Conservation (phyloP, 164 flowering plant genomes). For the Echeveria elegans region DNA sequence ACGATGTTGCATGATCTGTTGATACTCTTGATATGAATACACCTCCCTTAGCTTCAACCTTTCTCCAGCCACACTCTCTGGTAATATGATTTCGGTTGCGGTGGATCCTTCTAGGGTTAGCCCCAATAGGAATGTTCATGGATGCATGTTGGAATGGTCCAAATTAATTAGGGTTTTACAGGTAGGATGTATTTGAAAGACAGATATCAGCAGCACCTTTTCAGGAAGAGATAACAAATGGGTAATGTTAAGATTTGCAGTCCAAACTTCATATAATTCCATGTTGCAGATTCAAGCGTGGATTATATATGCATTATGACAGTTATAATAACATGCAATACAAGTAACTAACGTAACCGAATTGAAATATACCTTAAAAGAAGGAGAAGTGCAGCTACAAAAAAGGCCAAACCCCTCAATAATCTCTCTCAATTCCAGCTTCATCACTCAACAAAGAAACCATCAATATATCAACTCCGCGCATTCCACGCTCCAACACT, state of each 20-base stretch:
- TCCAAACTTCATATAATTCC: too few relatives aligned
- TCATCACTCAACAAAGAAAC: not conserved
- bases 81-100: not conserved
- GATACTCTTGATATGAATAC: not conserved
- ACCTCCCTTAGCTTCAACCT: not conserved
- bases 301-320: too few relatives aligned
- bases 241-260: too few relatives aligned
- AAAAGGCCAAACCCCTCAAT: not conserved
- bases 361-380: not conserved
- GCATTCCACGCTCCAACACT: not conserved
- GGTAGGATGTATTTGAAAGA: not conserved
- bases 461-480: not conserved
- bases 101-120: not conserved
- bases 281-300: too few relatives aligned
- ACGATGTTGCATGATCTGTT: too few relatives aligned
- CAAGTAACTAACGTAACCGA: too few relatives aligned
- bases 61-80: not conserved
- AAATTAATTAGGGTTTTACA: conserved; percentile 4
- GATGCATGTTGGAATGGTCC: not conserved
- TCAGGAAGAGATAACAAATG: too few relatives aligned
- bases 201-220: not conserved
- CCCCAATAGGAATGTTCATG: not conserved
- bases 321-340: too few relatives aligned
- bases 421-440: not conserved
- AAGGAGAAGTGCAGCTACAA: conserved; percentile 2